phyloP scores from a whole-genome alignment of 2,329 filamentous ascomycete species.

The Colletotrichum tofieldiae region DNA sequence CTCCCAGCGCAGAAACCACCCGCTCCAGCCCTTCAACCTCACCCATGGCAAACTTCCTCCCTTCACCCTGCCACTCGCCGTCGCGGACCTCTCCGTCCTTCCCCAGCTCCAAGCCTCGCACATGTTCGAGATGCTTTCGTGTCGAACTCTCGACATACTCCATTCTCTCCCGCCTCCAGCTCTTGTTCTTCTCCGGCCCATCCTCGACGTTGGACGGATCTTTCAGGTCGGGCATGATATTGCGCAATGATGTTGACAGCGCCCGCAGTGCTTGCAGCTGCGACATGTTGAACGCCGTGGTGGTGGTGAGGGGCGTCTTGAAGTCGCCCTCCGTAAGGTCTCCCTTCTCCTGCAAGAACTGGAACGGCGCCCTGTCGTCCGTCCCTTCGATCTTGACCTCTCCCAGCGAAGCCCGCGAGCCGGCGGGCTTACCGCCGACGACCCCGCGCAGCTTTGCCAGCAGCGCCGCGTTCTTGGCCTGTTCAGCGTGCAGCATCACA shows the following conservation, averaged over 20 bases:
- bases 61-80: slow-evolving; percentile 75
- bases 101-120: slow-evolving; percentile 77
- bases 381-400: slow-evolving; percentile 47
- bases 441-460: slow-evolving; percentile 73
- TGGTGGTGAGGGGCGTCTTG: slow-evolving; percentile 75
- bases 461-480: slow-evolving; percentile 79
- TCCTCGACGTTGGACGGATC: slow-evolving; percentile 45
- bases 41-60: slow-evolving; percentile 62
- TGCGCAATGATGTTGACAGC: slow-evolving; percentile 73
- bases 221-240: slow-evolving; percentile 76
- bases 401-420: slow-evolving; percentile 43
- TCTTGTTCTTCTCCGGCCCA: slow-evolving; percentile 59
- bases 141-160: slow-evolving; percentile 89
- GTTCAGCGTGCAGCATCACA: slow-evolving; percentile 78
- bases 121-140: slow-evolving; percentile 80
- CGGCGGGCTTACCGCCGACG: slow-evolving; percentile 51
- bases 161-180: slow-evolving; percentile 79
- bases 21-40: slow-evolving; percentile 73
- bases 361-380: slow-evolving; percentile 58
- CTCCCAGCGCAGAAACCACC: slow-evolving; percentile 63
- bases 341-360: slow-evolving; percentile 71
- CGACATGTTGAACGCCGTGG: slow-evolving; percentile 83
- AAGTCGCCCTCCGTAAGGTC: slow-evolving; percentile 67
- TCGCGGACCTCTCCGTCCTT: slow-evolving; percentile 74
- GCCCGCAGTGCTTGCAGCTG: slow-evolving; percentile 86